Conservation (phyloP, 768 basidiomycete genomes). For the Calocybe gangraenosa region DNA sequence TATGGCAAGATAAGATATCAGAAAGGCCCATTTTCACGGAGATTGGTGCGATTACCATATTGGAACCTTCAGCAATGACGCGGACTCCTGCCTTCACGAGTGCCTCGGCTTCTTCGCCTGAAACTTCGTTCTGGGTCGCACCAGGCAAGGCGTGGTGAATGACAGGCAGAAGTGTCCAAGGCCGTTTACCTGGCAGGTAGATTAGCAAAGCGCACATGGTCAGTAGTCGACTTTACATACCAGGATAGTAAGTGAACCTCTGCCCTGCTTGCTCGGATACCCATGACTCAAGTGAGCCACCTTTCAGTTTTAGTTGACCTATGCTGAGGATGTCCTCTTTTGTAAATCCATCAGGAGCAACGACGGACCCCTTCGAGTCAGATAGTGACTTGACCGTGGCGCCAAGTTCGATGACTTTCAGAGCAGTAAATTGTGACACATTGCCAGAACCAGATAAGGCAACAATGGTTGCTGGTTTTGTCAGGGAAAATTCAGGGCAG, state of each 20-base stretch:
- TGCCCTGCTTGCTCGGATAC: conserved; percentile 24
- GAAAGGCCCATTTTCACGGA: background rate
- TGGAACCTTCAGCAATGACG: conserved; percentile 74
- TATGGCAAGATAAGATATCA: background rate
- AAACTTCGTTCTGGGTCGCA: conserved; percentile 71
- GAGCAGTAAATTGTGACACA: conserved; percentile 71
- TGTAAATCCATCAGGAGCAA: conserved; percentile 55
- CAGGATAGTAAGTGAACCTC: conserved; percentile 48
- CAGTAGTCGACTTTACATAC: conserved; percentile 16
- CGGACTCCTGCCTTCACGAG: conserved; percentile 64
- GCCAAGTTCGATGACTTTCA: conserved; percentile 75
- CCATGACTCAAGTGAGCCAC: conserved; percentile 39
- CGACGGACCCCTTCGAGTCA: conserved; percentile 69
- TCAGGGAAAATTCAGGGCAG: conserved; percentile 52
- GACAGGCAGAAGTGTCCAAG: conserved; percentile 63
- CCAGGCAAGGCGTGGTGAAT: conserved; percentile 68
- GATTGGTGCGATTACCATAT: too few species aligned
- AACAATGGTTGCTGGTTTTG: conserved; percentile 42
- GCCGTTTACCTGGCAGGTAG: conserved; percentile 41
- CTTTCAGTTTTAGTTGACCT: conserved; percentile 51
- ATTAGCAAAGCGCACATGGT: conserved; percentile 3
- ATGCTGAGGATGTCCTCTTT: conserved; percentile 50
- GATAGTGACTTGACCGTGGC: conserved; percentile 67
- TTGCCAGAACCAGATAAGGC: conserved; percentile 68
- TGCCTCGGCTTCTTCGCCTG: conserved; percentile 63